Evolutionary conservation across 306 rosid species (phyloP), one percentile per base, ranked within the genome.

Genomic region (Medicago arabica): DNA sequence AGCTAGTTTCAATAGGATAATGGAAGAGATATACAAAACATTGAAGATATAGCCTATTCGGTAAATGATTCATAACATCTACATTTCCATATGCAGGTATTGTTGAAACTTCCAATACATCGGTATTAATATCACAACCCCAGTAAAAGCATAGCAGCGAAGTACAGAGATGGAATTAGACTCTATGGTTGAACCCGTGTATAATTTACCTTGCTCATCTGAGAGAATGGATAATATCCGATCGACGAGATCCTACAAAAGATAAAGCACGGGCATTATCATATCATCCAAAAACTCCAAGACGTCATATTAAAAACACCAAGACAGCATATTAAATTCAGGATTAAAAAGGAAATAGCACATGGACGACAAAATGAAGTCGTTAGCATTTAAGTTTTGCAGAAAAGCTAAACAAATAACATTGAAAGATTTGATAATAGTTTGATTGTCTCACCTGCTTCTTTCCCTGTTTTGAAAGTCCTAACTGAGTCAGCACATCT

Each of bases 401-500:
- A 15, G 9, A 34, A 23, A 68, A 58, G 34, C 38, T 58, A 12
- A 61, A 65, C 34, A 43, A 40, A 61, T 62, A 80, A 58, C 38
- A 25, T 19, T 18, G 36, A 79, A 47, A 68, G 63, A 75, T 58
- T 40, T 12, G 71, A 54, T 8, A 63, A 75, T 66, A 75, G 70
- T 59, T 73, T 67, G 50, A 53, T 59, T 78, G 67, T 75, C 83
- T 85, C 84, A 90, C 98, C 98, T 90, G 96, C 87, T 94, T 94
- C 85, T 94, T 94, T 81, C 98, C 98, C 86, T 94, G 98, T 87
- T 94, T 94, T 67, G 97, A 91, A 71, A 91, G 94, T 75, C 96
- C 94, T 53, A 94, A 83, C 68, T 90, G 90, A 68, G 93, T 79
- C 80, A 94, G 97, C 55, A 94, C 96, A 82, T 91, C 96, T 87